A percentile compares a stretch with the other conserved stretches of the same genome.
Conservation (phyloP, 768 basidiomycete species). For the Russula brevipes region DNA sequence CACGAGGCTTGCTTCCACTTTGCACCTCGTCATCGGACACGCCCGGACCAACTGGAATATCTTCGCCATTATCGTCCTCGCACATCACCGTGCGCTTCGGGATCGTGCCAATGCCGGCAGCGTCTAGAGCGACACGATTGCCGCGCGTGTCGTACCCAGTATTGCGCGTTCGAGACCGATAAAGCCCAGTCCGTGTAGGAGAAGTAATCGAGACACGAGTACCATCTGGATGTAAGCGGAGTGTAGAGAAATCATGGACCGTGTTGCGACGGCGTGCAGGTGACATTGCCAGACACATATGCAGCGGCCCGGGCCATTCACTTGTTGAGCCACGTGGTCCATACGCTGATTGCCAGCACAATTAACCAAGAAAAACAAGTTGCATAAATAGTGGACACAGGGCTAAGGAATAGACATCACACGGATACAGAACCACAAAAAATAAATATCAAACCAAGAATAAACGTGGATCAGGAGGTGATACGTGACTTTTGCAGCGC, state of each 20-base stretch:
- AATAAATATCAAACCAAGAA: background rate
- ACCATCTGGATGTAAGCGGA: constrained; percentile 63
- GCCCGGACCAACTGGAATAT: background rate
- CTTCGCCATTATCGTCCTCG: constrained; percentile 28
- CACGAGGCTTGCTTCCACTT: constrained; percentile 10
- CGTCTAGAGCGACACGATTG: constrained; percentile 65
- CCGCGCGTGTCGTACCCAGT: constrained; percentile 45
- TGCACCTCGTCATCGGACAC: constrained; percentile 21
- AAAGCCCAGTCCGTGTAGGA: constrained; percentile 33
- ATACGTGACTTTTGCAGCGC: constrained; percentile 21
- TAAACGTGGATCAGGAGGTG: background rate
- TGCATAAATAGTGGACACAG: background rate
- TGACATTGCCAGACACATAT: background rate
- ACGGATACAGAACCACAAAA: background rate
- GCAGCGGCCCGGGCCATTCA: no score
- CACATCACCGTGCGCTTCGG: constrained; percentile 30
- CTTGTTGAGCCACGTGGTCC: no score
- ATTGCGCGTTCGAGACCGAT: constrained; percentile 34
- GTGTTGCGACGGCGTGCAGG: constrained; percentile 41
- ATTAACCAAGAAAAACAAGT: no score
- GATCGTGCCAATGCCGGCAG: constrained; percentile 47
- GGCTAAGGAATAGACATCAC: background rate
- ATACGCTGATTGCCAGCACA: no score
- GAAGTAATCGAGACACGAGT: constrained; percentile 44
- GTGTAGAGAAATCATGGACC: constrained; percentile 57